Evolutionary conservation across 371 early-diverging fungal genomes (phyloP), one percentile per base, ranked within the genome.

Genomic region (Choanephora cucurbitarum): DNA sequence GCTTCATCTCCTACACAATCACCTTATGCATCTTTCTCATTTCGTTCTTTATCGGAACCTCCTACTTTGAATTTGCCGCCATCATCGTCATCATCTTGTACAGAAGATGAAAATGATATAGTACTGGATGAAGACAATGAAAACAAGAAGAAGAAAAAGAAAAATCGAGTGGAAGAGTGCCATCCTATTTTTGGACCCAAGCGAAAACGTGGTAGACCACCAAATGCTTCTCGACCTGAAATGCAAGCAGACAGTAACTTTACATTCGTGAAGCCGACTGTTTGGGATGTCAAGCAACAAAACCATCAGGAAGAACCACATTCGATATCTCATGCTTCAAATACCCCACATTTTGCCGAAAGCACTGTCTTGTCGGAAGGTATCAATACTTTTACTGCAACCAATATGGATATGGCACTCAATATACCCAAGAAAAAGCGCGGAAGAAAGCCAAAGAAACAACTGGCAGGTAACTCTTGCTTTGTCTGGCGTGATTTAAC

Each of bases 401-500:
- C 74, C 4, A 62, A 57, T 23, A 69, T 75, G 73, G 70, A 79
- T 44, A 67, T 57, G 40, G 63, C 71, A 13, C 37, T 79, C 11
- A 66, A 66, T 52, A 79, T 75, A 62, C 79, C 79, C 37, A 73
- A 69, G 52, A 73, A 75, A 56, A 79, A 79, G 53, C 63, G 79
- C 39, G 79, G 79, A 1, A 66, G 79, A 19, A 79, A 79, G 53
- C 79, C 79, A 14, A 79, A 79, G 53, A 72, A 66, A 33, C 73
- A 73, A 40, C 47, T 79, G 11, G 72, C 64, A 15, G 79, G 79
- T 31, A 79, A 79, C 50, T 70, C 72, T 3, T 79, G 79, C 51
- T 79, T 79, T 64, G 79, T 79, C 17, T 79, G 79, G 79, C 55
- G 67, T 34, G 77, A 76, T 62, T 52, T 76, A 22, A 76, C 77